These are phyloP conservation scores for Russula ochroleuca DNA, from an alignment of 768 basidiomycete species.

Conservation along the genomic window DNA sequence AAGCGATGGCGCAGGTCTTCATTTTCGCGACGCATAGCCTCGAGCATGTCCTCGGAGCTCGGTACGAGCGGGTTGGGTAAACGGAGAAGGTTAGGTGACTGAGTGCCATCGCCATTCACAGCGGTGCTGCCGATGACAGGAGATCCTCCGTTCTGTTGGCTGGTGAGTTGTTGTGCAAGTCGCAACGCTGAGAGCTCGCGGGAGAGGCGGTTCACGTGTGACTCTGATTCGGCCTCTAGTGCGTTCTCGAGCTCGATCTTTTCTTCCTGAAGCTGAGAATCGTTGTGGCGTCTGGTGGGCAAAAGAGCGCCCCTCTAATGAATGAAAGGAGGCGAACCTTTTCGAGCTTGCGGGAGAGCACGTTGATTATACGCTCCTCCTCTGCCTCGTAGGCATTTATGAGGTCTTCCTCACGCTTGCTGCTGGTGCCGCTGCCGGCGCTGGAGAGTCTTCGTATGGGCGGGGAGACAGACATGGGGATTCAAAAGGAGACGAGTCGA, in stretches of 20 bases:
- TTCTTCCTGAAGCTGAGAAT: slow-evolving; percentile 66
- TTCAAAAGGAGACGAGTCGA: not conserved
- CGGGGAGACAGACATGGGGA: slow-evolving; percentile 44
- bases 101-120: slow-evolving; percentile 29
- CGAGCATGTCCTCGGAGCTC: slow-evolving; percentile 57
- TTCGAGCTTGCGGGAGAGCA: slow-evolving; percentile 78
- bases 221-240: slow-evolving; percentile 82
- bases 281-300: slow-evolving; percentile 7
- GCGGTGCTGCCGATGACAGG: slow-evolving; percentile 11
- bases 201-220: slow-evolving; percentile 71
- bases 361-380: slow-evolving; percentile 83
- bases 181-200: slow-evolving; percentile 65
- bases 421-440: slow-evolving; percentile 43
- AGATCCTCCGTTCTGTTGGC: slow-evolving; percentile 31
- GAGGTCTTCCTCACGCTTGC: slow-evolving; percentile 61
- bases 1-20: slow-evolving; percentile 63
- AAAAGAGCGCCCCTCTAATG: not conserved
- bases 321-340: slow-evolving; percentile 46
- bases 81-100: slow-evolving; percentile 22
- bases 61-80: slow-evolving; percentile 37
- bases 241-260: slow-evolving; percentile 80
- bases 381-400: slow-evolving; percentile 89
- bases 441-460: slow-evolving; percentile 57
- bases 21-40: slow-evolving; percentile 75
- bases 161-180: slow-evolving; percentile 50